Evolutionary conservation across 108 stramenopile genomes (phyloP).

Genomic region (Skeletonema tropicum): DNA sequence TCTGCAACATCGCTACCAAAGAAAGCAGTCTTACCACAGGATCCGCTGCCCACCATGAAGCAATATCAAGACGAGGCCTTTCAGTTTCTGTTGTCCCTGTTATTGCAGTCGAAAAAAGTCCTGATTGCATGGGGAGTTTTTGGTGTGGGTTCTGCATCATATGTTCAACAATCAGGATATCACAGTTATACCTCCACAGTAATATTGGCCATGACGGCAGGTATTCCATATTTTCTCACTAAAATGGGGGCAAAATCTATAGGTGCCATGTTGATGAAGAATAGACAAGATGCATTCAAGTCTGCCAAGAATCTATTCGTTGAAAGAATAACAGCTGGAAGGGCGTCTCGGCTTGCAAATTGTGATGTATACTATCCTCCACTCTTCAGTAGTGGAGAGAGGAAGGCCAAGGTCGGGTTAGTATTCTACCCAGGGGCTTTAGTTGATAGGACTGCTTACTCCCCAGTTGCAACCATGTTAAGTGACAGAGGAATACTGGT

Average conservation of each 20-base stretch:
- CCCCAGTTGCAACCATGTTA: conserved; percentile 52
- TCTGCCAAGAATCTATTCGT: conserved; percentile 46
- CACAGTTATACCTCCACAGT: not conserved
- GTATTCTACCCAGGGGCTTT: conserved; percentile 70
- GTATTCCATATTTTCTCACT: conserved; percentile 31
- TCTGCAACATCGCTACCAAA: not conserved
- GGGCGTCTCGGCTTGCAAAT: conserved; percentile 47
- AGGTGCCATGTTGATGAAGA: conserved; percentile 13
- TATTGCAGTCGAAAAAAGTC: not conserved
- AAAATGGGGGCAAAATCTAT: not conserved
- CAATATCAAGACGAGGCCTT: not conserved
- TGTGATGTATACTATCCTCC: conserved; percentile 62
- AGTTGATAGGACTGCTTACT: conserved; percentile 67
- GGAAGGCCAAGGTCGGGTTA: conserved; percentile 40
- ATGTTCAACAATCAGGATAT: not conserved
- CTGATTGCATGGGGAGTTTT: not conserved
- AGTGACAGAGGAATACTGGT: conserved; percentile 64
- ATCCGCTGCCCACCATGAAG: conserved; percentile 2
- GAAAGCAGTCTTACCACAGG: conserved; percentile 3
- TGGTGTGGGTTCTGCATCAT: not conserved
- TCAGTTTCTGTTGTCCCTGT: not conserved
- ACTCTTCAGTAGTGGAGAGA: not conserved
- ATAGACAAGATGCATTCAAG: conserved; percentile 56
- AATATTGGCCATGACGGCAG: conserved; percentile 9
- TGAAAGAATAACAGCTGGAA: conserved; percentile 32